phyloP scores from a whole-genome alignment of 2,329 filamentous ascomycete genomes.

The Beauveria rudraprayagi region DNA sequence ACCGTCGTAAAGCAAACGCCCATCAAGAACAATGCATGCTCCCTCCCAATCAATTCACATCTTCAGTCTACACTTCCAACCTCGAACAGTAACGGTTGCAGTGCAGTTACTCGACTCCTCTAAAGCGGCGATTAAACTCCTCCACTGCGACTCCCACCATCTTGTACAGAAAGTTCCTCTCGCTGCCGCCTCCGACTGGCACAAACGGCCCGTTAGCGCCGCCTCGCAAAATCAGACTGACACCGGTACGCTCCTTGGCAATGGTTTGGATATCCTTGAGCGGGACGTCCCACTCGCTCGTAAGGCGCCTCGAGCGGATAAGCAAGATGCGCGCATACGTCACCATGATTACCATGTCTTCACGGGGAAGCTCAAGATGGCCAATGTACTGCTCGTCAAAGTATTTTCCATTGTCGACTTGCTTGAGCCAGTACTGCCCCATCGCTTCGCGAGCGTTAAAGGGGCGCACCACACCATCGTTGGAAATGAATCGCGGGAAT shows the following conservation, averaged over 20 bases:
- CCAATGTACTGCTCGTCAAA: constrained; percentile 98
- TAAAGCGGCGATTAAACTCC: constrained; percentile 58
- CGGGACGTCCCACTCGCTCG: constrained; percentile 91
- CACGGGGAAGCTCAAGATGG: constrained; percentile 81
- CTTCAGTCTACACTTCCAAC: background rate
- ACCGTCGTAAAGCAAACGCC: background rate
- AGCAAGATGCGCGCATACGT: constrained; percentile 84
- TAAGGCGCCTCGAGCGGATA: constrained; percentile 76
- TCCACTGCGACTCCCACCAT: constrained; percentile 60
- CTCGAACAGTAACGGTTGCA: background rate
- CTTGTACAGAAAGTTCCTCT: constrained; percentile 53
- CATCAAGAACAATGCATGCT: background rate
- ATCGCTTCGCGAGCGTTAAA: constrained; percentile 93
- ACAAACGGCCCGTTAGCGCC: constrained; percentile 93
- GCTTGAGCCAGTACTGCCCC: constrained; percentile 98
- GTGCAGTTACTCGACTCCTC: constrained; percentile 25
- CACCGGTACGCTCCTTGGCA: constrained; percentile 88
- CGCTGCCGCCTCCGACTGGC: constrained; percentile 81
- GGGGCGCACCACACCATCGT: constrained; percentile 87
- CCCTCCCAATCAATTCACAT: background rate
- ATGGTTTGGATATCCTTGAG: constrained; percentile 96
- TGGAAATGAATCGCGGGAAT: constrained; percentile 84
- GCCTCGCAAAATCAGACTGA: constrained; percentile 80
- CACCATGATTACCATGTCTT: constrained; percentile 84
- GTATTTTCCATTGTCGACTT: constrained; percentile 92